Evolutionary conservation across 2,329 filamentous ascomycete genomes (phyloP).

Genomic region (Phaeosphaeria sp.): DNA sequence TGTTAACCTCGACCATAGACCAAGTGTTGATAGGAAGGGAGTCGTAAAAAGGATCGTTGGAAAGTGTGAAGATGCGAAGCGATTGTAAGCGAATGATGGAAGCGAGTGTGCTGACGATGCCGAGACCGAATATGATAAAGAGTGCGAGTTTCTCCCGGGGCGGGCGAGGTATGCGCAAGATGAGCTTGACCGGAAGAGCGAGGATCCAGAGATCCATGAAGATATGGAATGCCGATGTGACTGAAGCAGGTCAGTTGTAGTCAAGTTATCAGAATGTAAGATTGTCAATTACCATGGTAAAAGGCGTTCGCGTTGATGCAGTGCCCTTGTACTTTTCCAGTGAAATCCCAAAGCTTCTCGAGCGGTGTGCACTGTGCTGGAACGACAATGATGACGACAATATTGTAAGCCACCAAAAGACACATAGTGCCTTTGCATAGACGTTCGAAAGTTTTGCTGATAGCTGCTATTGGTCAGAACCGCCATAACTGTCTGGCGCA

Average conservation of each 20-base stretch:
- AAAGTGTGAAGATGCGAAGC: conserved; percentile 43
- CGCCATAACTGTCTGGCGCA: background rate
- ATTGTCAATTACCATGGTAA: conserved; percentile 30
- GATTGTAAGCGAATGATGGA: conserved; percentile 66
- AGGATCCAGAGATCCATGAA: conserved; percentile 86
- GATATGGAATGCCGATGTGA: conserved; percentile 77
- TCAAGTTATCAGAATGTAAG: background rate
- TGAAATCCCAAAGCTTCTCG: conserved; percentile 38
- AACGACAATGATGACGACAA: conserved; percentile 30
- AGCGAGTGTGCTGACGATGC: conserved; percentile 87
- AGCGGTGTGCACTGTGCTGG: conserved; percentile 37
- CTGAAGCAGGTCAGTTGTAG: conserved; percentile 15
- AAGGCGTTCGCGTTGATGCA: conserved; percentile 40
- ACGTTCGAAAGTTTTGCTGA: conserved; percentile 25
- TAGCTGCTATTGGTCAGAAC: conserved; percentile 18
- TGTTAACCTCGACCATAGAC: conserved; percentile 87
- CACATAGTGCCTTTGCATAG: conserved; percentile 33
- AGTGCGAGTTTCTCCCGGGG: conserved; percentile 83
- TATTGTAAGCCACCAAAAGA: conserved; percentile 20
- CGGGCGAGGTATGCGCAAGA: conserved; percentile 83
- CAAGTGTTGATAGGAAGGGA: conserved; percentile 85
- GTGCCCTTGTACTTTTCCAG: conserved; percentile 26
- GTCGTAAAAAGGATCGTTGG: conserved; percentile 66
- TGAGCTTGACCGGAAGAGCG: conserved; percentile 80
- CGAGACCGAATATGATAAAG: conserved; percentile 80